Percentiles rank a stretch among this genome's conserved stretches.
These are phyloP conservation scores for Scolecobasidium constrictum DNA, from an alignment of 2,329 filamentous ascomycete species.

Conservation along the genomic window DNA sequence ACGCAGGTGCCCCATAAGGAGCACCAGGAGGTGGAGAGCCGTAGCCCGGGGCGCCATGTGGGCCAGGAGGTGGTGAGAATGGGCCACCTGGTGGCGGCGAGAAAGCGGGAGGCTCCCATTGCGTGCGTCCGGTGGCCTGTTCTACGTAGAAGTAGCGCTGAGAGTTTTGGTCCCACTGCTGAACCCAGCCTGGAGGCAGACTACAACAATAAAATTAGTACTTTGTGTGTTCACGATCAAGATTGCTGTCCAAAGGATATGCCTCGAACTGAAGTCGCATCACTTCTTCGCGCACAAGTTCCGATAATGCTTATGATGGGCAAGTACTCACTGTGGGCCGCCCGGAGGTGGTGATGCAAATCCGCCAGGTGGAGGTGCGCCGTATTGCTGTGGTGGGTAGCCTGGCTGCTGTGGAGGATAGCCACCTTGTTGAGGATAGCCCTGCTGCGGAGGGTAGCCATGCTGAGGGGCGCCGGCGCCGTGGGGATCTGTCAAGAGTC, in stretches of 20 bases:
- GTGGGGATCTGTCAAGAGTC: no score
- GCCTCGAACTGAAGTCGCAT: slow-evolving; percentile 8
- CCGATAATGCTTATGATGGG: background rate
- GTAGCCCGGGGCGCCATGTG: slow-evolving; percentile 15
- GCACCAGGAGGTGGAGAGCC: slow-evolving; percentile 5
- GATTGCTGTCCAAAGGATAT: slow-evolving; percentile 14
- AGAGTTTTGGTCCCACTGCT: slow-evolving; percentile 50
- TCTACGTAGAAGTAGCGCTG: slow-evolving; percentile 58
- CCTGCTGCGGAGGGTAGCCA: slow-evolving; percentile 3
- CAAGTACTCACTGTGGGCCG: background rate
- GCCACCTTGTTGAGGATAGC: slow-evolving; percentile 1
- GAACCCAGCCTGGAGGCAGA: slow-evolving; percentile 50
- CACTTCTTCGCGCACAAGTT: background rate
- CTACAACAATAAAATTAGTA: no score
- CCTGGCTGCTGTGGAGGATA: no score
- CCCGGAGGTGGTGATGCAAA: slow-evolving; percentile 12
- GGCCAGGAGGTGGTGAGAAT: slow-evolving; percentile 18
- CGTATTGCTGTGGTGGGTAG: slow-evolving; percentile 14
- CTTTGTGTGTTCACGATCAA: slow-evolving; percentile 16
- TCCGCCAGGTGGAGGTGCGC: slow-evolving; percentile 12
- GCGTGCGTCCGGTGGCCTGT: slow-evolving; percentile 47
- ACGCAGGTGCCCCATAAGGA: slow-evolving; percentile 11
- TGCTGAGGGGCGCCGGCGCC: background rate
- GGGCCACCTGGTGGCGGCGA: slow-evolving; percentile 13
- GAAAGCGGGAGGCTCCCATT: slow-evolving; percentile 49